A percentile compares a stretch with the other conserved stretches of the same genome.
phyloP scores from a whole-genome alignment of 2,329 filamentous ascomycete species.

The Colletotrichum caudatum region DNA sequence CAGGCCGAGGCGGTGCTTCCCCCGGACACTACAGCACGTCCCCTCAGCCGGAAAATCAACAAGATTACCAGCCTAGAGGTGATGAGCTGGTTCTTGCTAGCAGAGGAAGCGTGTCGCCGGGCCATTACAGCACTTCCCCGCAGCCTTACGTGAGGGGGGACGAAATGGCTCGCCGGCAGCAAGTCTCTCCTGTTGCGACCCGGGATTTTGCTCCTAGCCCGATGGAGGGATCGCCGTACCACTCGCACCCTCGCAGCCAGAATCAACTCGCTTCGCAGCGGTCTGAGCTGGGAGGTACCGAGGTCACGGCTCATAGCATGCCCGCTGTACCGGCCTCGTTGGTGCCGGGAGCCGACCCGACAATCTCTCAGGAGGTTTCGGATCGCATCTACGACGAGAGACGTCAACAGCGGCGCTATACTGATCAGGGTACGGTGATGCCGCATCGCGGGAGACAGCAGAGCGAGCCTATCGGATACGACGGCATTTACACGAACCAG shows the following conservation, averaged over 20 bases:
- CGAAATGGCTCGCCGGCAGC: slow-evolving; percentile 22
- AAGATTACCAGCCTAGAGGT: slow-evolving; percentile 38
- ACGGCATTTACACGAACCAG: slow-evolving; percentile 45
- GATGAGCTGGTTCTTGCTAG: slow-evolving; percentile 49
- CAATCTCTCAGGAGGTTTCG: slow-evolving; percentile 66
- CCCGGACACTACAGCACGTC: slow-evolving; percentile 49
- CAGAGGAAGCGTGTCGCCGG: slow-evolving; percentile 49
- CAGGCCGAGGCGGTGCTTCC: slow-evolving; percentile 50
- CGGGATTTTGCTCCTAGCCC: slow-evolving; percentile 53
- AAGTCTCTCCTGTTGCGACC: slow-evolving; percentile 49
- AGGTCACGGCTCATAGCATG: slow-evolving; percentile 55
- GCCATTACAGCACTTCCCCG: slow-evolving; percentile 48
- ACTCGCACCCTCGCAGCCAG: slow-evolving; percentile 48
- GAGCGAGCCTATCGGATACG: slow-evolving; percentile 45
- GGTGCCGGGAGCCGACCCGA: slow-evolving; percentile 71
- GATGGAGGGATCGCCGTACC: slow-evolving; percentile 47
- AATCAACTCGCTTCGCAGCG: slow-evolving; percentile 49
- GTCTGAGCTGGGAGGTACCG: slow-evolving; percentile 53
- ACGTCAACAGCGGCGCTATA: slow-evolving; percentile 60
- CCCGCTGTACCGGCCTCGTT: slow-evolving; percentile 67
- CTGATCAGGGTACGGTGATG: slow-evolving; percentile 54
- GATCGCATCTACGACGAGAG: slow-evolving; percentile 69
- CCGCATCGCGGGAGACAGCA: slow-evolving; percentile 57
- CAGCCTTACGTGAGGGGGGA: slow-evolving; percentile 39
- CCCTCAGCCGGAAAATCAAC: slow-evolving; percentile 41